Conservation (phyloP, 1,284 basidiomycete species). For the Heterobasidion occidentale region DNA sequence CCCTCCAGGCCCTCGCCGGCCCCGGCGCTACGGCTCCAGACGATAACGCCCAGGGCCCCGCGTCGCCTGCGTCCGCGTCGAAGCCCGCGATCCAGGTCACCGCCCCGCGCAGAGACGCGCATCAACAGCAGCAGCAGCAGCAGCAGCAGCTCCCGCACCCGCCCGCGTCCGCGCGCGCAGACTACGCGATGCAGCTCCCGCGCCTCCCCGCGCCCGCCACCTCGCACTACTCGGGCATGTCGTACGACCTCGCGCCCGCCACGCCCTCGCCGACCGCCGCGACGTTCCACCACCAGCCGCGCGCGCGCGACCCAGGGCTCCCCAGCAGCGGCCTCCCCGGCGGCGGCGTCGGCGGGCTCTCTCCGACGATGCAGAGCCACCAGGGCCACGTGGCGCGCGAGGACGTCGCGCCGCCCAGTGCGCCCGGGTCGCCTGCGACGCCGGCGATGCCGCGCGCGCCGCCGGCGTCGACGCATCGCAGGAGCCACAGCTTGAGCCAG, state of each 20-base stretch:
- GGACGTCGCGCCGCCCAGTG: neutral
- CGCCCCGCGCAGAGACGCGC: slow-evolving; percentile 19
- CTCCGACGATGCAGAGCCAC: slow-evolving; percentile 1
- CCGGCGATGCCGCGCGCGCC: slow-evolving; percentile 49
- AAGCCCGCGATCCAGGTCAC: slow-evolving; percentile 13
- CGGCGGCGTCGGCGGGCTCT: slow-evolving; percentile 1
- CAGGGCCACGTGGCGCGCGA: slow-evolving; percentile 15
- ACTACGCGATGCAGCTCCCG: slow-evolving; percentile 79
- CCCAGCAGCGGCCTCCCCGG: slow-evolving; percentile 15
- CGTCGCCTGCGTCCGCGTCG: slow-evolving; percentile 15
- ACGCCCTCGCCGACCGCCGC: slow-evolving; percentile 47
- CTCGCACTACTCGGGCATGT: slow-evolving; percentile 69
- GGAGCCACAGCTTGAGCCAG: slow-evolving; percentile 74
- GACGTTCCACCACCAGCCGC: slow-evolving; percentile 45
- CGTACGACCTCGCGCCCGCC: slow-evolving; percentile 52
- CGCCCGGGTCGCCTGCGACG: slow-evolving; percentile 17
- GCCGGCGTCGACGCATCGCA: slow-evolving; percentile 57
- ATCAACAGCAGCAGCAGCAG: slow-evolving; percentile 57
- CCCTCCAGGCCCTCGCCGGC: slow-evolving; percentile 22
- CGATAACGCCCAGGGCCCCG: slow-evolving; percentile 9
- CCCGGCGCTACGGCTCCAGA: neutral
- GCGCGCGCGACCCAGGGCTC: slow-evolving; percentile 42
- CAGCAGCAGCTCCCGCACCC: slow-evolving; percentile 76
- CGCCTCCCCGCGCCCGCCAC: slow-evolving; percentile 76
- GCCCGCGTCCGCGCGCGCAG: slow-evolving; percentile 70